phyloP scores from a whole-genome alignment of 2,329 filamentous ascomycete species.

The Leptographium galeiforme region DNA sequence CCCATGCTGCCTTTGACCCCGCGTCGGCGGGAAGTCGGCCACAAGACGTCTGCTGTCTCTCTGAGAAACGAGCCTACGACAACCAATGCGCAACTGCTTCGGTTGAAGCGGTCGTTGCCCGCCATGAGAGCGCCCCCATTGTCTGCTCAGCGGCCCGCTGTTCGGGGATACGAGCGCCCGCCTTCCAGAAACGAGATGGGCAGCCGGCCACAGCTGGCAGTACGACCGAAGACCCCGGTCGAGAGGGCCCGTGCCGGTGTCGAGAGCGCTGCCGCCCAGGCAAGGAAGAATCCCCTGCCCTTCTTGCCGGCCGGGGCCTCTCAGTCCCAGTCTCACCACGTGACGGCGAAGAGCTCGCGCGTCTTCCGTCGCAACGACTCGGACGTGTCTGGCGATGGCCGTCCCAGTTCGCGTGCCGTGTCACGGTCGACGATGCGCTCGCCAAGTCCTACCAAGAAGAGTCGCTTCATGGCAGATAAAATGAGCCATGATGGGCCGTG shows the following conservation, averaged over 20 bases:
- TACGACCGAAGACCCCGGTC: slow-evolving; percentile 58
- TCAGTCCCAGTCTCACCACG: slow-evolving; percentile 60
- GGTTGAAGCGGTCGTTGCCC: slow-evolving; percentile 52
- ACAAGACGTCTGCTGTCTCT: slow-evolving; percentile 39
- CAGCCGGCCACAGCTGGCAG: slow-evolving; percentile 33
- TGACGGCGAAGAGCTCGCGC: slow-evolving; percentile 56
- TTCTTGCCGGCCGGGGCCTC: slow-evolving; percentile 67
- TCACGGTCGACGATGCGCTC: slow-evolving; percentile 46
- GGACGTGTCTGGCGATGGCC: slow-evolving; percentile 49
- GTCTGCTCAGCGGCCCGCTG: slow-evolving; percentile 30
- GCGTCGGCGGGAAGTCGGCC: slow-evolving; percentile 43
- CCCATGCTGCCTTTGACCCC: slow-evolving; percentile 42
- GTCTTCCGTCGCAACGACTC: slow-evolving; percentile 72
- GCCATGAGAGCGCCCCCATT: slow-evolving; percentile 40
- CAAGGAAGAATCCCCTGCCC: slow-evolving; percentile 50
- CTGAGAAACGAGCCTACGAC: slow-evolving; percentile 49
- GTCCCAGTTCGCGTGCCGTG: slow-evolving; percentile 42
- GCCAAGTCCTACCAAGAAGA: slow-evolving; percentile 41
- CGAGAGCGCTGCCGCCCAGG: slow-evolving; percentile 37
- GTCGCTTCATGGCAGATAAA: slow-evolving; percentile 24
- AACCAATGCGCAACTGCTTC: slow-evolving; percentile 50
- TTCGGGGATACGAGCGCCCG: slow-evolving; percentile 39
- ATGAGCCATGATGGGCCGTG: slow-evolving; percentile 32
- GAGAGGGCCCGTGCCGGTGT: slow-evolving; percentile 41
- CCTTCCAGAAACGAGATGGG: slow-evolving; percentile 41